A percentile compares a stretch with the other conserved stretches of the same genome.
These are phyloP conservation scores for Neurospora sp. DNA, from an alignment of 2,329 filamentous ascomycete species.

Conservation along the genomic window DNA sequence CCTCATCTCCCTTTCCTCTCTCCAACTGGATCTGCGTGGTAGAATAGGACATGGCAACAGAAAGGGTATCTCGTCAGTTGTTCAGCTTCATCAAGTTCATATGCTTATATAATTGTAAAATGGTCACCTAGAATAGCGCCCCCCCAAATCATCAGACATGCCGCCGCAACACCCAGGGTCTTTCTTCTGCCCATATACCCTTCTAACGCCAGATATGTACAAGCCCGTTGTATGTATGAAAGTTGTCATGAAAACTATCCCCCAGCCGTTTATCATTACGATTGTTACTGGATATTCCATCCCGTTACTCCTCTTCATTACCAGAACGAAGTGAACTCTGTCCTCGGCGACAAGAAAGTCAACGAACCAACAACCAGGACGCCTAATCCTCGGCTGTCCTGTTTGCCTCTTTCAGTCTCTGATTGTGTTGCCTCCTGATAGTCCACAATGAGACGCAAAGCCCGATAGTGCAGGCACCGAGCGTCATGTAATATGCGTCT, in stretches of 20 bases:
- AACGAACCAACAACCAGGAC: neutral
- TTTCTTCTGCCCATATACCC: neutral
- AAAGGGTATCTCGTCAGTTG: neutral
- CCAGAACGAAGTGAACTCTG: neutral
- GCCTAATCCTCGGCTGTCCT: constrained; percentile 27
- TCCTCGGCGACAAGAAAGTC: neutral
- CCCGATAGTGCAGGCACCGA: constrained; percentile 60
- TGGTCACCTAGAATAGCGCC: neutral
- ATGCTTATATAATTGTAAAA: neutral
- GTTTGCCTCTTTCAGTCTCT: constrained; percentile 27
- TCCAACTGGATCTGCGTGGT: neutral
- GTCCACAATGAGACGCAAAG: constrained; percentile 60
- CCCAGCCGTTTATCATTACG: neutral
- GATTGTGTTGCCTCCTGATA: constrained; percentile 47
- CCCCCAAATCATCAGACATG: neutral
- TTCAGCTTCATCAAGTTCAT: neutral
- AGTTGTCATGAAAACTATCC: neutral
- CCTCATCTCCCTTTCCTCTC: neutral
- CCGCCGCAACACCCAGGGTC: neutral
- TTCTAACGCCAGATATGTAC: neutral
- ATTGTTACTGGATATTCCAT: neutral
- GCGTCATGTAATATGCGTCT: constrained; percentile 69
- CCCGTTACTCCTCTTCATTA: neutral
- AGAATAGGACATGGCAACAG: neutral
- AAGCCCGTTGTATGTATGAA: neutral